Percentiles rank a stretch among this genome's conserved stretches.
Conservation (phyloP, 306 rosid species). For the Cicer yamashitae region DNA sequence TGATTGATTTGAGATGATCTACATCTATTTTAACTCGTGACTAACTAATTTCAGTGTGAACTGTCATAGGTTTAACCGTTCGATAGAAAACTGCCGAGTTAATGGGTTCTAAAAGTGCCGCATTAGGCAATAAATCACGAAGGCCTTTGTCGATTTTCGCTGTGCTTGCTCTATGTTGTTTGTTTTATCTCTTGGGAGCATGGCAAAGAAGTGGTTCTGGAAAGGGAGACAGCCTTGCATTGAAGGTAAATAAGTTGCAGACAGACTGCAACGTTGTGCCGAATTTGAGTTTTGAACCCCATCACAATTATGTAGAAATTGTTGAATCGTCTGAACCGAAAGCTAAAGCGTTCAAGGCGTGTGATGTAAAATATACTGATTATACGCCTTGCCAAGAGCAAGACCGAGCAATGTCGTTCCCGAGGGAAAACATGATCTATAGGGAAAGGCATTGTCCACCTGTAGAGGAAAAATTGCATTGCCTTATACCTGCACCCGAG, state of each 20-base stretch:
- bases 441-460: slow-evolving; percentile 98
- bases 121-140: slow-evolving; percentile 62
- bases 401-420: slow-evolving; percentile 92
- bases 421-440: slow-evolving; percentile 94
- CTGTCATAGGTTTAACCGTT: slow-evolving; percentile 43
- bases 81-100: slow-evolving; percentile 32
- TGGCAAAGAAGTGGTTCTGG: slow-evolving; percentile 95
- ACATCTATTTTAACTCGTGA: slow-evolving; percentile 1
- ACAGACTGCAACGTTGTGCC: slow-evolving; percentile 68
- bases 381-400: slow-evolving; percentile 99
- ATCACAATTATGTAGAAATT: slow-evolving; percentile 65
- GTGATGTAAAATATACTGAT: slow-evolving; percentile 68
- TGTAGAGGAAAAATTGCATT: slow-evolving; percentile 75
- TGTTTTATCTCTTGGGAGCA: slow-evolving; percentile 95
- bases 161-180: slow-evolving; percentile 80
- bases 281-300: slow-evolving; percentile 80
- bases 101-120: slow-evolving; percentile 74
- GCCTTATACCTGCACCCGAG: slow-evolving; percentile 92
- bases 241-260: slow-evolving; percentile 62
- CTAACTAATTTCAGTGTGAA: slow-evolving; percentile 32
- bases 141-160: slow-evolving; percentile 77
- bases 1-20: slow-evolving; percentile 38
- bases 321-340: slow-evolving; percentile 63
- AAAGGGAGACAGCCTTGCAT: slow-evolving; percentile 76
- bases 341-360: slow-evolving; percentile 71